Base-by-base conservation (phyloP, 805 yeast genomes). In the Candida fluviatilis region DNA sequence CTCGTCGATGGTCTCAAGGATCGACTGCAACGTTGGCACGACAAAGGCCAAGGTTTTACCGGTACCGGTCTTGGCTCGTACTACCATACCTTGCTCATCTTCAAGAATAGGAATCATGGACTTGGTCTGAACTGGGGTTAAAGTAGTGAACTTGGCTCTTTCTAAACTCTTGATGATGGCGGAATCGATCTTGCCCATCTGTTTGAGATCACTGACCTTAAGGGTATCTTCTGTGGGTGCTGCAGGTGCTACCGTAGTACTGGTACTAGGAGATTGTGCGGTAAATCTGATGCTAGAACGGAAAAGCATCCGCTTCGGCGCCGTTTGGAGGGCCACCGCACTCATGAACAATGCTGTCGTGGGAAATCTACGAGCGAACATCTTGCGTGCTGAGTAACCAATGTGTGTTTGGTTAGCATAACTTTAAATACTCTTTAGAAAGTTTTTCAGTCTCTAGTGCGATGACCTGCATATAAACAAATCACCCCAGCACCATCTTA, bases 41-140 rank as follows among this genome's bases (percentile, higher is more conserved):
- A 90, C 82, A 58, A 87, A 89, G 0, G 96, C 95, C 45, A 85
- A 78, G 0, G 97, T 89, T 59, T 89, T 89, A 53, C 97, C 97
- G 2, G 97, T 89, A 57, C 97, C 97, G 3, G 97, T 89, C 58
- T 87, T 87, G 18, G 97, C 96, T 52, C 95, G 73, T 27, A 88
- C 89, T 16, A 89, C 87, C 31, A 87, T 69, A 47, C 91, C 90
- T 23, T 66, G 62, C n/a, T 72, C 65, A 28, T 68, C 65, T 12
- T 65, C 52, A 28, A 84, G 61, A 30, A 78, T 70, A 16, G 85
- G 83, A 34, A 71, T 64, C 32, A 84, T 70, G 10, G 89, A 68
- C 47, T 71, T 66, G 40, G 75, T 73, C 57, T 85, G 95, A 19
- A 84, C 91, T 3, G 80, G 75, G 1, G 93, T 84, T 48, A 85